Conservation (phyloP, 2,329 filamentous ascomycete species). For the Didymella segeticola region DNA sequence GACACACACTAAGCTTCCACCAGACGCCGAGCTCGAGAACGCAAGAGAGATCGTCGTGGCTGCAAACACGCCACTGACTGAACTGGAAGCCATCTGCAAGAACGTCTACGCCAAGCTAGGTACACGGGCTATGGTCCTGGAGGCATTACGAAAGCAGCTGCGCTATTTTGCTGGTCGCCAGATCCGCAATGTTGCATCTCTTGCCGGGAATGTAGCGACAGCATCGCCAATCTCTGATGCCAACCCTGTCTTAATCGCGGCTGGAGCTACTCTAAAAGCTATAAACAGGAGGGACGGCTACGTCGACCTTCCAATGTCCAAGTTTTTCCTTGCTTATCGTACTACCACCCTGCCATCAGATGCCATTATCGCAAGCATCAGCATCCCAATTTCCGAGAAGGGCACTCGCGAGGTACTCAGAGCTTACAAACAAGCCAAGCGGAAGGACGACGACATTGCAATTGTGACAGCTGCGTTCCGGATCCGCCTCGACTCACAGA, state of each 20-base stretch:
- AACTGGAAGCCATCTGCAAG: conserved; percentile 82
- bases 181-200: conserved; percentile 93
- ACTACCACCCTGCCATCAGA: conserved; percentile 79
- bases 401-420: conserved; percentile 79
- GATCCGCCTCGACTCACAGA: conserved; percentile 70
- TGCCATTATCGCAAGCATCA: conserved; percentile 80
- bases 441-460: conserved; percentile 96
- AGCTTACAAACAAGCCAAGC: conserved; percentile 93
- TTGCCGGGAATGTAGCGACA: conserved; percentile 89
- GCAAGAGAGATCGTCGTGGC: conserved; percentile 71
- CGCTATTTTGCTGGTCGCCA: conserved; percentile 93
- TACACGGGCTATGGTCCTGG: conserved; percentile 44
- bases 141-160: conserved; percentile 87
- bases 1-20: conserved; percentile 62
- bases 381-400: conserved; percentile 72
- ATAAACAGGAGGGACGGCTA: conserved; percentile 70
- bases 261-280: conserved; percentile 79
- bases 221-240: conserved; percentile 95
- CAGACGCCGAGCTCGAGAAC: conserved; percentile 35
- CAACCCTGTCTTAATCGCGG: conserved; percentile 88
- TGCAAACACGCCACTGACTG: conserved; percentile 88
- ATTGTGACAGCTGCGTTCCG: conserved; percentile 89
- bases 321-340: conserved; percentile 91
- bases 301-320: conserved; percentile 71
- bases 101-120: conserved; percentile 65